Evolutionary conservation across 345 rosid species (phyloP), one percentile per base, ranked within the genome.

Genomic region (Brassica carinata): DNA sequence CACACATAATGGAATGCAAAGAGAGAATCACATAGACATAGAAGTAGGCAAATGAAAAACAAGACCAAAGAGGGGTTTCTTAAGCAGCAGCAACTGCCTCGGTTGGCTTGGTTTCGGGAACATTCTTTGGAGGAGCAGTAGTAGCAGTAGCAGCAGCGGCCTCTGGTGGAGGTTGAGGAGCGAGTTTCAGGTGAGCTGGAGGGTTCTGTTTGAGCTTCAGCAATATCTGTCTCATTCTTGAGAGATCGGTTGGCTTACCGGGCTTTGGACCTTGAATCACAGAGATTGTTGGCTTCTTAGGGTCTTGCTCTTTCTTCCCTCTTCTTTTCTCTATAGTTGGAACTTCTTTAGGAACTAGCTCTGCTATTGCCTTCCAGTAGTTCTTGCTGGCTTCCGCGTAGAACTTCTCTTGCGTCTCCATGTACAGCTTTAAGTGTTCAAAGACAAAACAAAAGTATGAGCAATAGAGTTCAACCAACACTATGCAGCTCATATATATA

Each of bases 311-410:
- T 72, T 87, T 93, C 89, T 90, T 93, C 18, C 86, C 90, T 82
- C 85, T 84, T 66, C 75, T 88, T 80, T 82, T 91, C 83, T 85
- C 92, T 75, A 93, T 83, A 13, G 87, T 11, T 8, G 93, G 88
- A 55, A 93, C 91, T 77, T 93, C 98, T 2, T 89, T 90, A 38
- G 97, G 98, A 81, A 93, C 85, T 74, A 93, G 86, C 72, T 90
- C 94, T 0, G 90, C 90, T 29, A 91, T 94, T 11, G 91, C 86
- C 87, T 91, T 89, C 95, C 98, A 94, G 78, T 91, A 90, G 66
- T 88, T 82, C 84, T 88, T 88, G 77, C 90, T 87, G 33, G 88
- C 89, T 72, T 91, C 92, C 0, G 87, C 80, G 17, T 94, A 87
- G 75, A 90, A 94, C 76, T 88, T 91, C 79, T 87, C 89, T 34